Conservation (phyloP, 148 eudicot species). For the Rhododendron williamsianum region DNA sequence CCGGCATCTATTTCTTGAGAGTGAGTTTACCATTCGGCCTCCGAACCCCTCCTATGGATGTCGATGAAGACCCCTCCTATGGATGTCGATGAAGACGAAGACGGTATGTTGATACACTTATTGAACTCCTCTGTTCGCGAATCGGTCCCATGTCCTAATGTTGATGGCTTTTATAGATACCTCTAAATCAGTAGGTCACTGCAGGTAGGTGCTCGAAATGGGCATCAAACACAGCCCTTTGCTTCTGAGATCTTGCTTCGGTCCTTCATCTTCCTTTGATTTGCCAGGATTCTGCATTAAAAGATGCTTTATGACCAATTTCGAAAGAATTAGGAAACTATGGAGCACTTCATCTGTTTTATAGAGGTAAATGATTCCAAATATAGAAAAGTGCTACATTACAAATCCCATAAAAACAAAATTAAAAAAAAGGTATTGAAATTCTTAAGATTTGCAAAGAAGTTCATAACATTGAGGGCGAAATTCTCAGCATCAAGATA, state of each 20-base stretch:
- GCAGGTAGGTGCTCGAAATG: constrained; percentile 65
- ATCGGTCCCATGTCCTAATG: constrained; percentile 13
- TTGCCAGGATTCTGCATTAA: constrained; percentile 46
- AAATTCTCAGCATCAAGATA: no score
- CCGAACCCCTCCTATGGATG: constrained; percentile 23
- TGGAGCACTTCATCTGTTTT: neutral
- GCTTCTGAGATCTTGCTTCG: constrained; percentile 70
- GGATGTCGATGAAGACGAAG: constrained; percentile 65
- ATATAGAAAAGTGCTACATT: no score
- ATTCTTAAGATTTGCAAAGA: no score
- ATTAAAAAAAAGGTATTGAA: no score
- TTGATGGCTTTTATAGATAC: neutral
- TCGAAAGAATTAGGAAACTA: neutral
- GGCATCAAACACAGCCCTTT: constrained; percentile 89
- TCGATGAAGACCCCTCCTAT: constrained; percentile 38
- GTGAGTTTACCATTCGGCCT: constrained; percentile 29
- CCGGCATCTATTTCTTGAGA: constrained; percentile 21
- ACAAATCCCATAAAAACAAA: no score
- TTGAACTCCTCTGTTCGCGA: neutral
- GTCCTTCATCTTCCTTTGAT: constrained; percentile 55
- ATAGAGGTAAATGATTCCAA: no score
- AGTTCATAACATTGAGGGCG: no score
- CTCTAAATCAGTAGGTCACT: constrained; percentile 50
- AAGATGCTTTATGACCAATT: neutral
- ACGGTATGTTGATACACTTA: constrained; percentile 25